Evolutionary conservation across 2,329 filamentous ascomycete species (phyloP).

Genomic region (Trichoderma sp.): DNA sequence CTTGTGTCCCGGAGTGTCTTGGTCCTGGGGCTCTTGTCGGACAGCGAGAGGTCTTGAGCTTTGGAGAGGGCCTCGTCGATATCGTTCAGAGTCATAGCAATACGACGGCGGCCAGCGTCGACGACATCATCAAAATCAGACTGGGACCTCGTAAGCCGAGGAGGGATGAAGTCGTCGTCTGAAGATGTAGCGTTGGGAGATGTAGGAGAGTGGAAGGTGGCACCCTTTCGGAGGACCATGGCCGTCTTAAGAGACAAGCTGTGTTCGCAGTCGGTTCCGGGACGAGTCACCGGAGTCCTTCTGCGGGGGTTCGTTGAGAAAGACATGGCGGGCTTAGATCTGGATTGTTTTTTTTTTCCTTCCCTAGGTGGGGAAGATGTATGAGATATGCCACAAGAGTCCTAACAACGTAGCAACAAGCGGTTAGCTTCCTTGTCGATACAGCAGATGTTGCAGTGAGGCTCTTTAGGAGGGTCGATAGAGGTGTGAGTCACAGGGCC

Average conservation of each 20-base stretch:
- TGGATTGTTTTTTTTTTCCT: constrained; percentile 21
- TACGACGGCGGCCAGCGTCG: constrained; percentile 65
- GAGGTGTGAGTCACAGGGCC: constrained; percentile 22
- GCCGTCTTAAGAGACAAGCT: constrained; percentile 37
- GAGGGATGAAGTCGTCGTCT: constrained; percentile 47
- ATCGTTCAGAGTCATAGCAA: constrained; percentile 62
- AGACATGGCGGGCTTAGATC: constrained; percentile 47
- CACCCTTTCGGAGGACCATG: constrained; percentile 63
- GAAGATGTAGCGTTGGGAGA: constrained; percentile 42
- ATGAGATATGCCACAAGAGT: constrained; percentile 32
- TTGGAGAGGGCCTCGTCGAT: constrained; percentile 62
- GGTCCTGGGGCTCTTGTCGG: constrained; percentile 32
- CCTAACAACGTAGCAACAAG: constrained; percentile 29
- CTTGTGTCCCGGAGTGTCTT: constrained; percentile 51
- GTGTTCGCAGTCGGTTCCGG: constrained; percentile 32
- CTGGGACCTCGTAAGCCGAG: constrained; percentile 62
- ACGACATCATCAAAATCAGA: constrained; percentile 70
- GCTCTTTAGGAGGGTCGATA: constrained; percentile 16
- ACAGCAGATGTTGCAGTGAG: constrained; percentile 14
- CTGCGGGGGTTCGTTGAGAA: constrained; percentile 47
- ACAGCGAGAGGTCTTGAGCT: constrained; percentile 40
- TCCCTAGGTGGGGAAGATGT: constrained; percentile 29
- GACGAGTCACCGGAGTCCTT: constrained; percentile 44
- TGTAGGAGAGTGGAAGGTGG: constrained; percentile 59
- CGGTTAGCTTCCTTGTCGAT: constrained; percentile 30